phyloP scores from a whole-genome alignment of 805 yeast species.

The Osmozyma mogii region DNA sequence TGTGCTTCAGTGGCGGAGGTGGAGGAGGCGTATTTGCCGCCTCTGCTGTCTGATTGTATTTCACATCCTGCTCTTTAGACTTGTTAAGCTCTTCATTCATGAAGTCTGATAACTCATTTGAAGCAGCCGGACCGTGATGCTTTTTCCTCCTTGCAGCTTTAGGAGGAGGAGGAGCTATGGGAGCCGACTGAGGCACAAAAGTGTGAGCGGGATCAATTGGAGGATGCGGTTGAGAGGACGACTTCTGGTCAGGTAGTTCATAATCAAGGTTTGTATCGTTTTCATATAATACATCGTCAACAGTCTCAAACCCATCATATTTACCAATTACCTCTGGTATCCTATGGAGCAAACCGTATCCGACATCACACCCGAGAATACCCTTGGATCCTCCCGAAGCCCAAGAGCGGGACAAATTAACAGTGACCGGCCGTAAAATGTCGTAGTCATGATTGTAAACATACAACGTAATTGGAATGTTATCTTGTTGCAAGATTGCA shows the following conservation, averaged over 20 bases:
- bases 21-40: slow-evolving; percentile 8
- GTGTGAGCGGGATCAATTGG: slow-evolving; percentile 6
- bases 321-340: slow-evolving; percentile 62
- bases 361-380: slow-evolving; percentile 87
- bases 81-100: slow-evolving; percentile 38
- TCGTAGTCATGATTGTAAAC: slow-evolving; percentile 89
- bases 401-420: slow-evolving; percentile 58
- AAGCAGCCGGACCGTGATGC: slow-evolving; percentile 13
- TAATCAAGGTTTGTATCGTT: slow-evolving; percentile 14
- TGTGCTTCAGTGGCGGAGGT: slow-evolving; percentile 19
- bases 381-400: slow-evolving; percentile 61
- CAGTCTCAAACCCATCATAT: slow-evolving; percentile 29
- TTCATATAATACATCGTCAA: slow-evolving; percentile 29
- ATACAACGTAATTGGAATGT: slow-evolving; percentile 32
- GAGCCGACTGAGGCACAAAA: slow-evolving; percentile 5
- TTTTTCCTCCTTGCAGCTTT: slow-evolving; percentile 21
- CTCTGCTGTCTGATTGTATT: slow-evolving; percentile 2
- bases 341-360: slow-evolving; percentile 83
- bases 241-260: slow-evolving; percentile 3
- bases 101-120: slow-evolving; percentile 26
- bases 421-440: slow-evolving; percentile 77
- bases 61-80: slow-evolving; percentile 28
- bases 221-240: slow-evolving; percentile 3
- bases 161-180: slow-evolving; percentile 6
- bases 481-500: slow-evolving; percentile 24